phyloP scores from a whole-genome alignment of 331 rosid genomes.

The Cydonia oblonga region DNA sequence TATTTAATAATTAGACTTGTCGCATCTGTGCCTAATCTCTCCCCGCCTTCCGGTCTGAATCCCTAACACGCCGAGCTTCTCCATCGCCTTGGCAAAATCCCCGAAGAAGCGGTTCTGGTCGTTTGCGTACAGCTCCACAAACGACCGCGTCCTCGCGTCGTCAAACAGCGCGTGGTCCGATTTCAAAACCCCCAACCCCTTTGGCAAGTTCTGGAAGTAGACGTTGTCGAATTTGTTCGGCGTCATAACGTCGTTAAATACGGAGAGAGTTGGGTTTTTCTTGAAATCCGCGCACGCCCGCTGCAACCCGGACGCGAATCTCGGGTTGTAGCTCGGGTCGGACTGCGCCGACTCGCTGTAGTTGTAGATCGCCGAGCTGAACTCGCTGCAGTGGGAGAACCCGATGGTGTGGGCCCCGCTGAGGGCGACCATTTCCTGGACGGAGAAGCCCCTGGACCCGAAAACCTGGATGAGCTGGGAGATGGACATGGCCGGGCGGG shows the following conservation, averaged over 20 bases:
- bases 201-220: slow-evolving; percentile 64
- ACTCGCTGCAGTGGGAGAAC: slow-evolving; percentile 58
- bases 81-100: slow-evolving; percentile 55
- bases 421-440: slow-evolving; percentile 66
- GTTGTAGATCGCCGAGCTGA: slow-evolving; percentile 35
- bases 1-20: slow-evolving; percentile 50
- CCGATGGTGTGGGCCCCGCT: slow-evolving; percentile 85
- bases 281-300: slow-evolving; percentile 45
- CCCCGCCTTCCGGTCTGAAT: slow-evolving; percentile 56
- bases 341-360: slow-evolving; percentile 11
- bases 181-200: slow-evolving; percentile 58
- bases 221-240: slow-evolving; percentile 74
- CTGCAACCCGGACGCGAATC: slow-evolving; percentile 41
- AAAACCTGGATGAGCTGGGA: slow-evolving; percentile 38
- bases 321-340: slow-evolving; percentile 45
- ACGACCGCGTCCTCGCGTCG: slow-evolving; percentile 41
- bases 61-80: slow-evolving; percentile 56
- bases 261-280: slow-evolving; percentile 56
- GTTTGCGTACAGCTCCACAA: slow-evolving; percentile 39
- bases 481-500: slow-evolving; percentile 50
- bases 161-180: slow-evolving; percentile 54
- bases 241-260: slow-evolving; percentile 69
- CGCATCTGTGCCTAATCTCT: slow-evolving; percentile 82
- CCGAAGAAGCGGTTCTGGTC: slow-evolving; percentile 41
- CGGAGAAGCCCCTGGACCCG: slow-evolving; percentile 44